Percentiles rank a stretch among this genome's conserved stretches.
Conservation (phyloP, 139 green algal genomes). For the Chlamydomonas incerta region DNA sequence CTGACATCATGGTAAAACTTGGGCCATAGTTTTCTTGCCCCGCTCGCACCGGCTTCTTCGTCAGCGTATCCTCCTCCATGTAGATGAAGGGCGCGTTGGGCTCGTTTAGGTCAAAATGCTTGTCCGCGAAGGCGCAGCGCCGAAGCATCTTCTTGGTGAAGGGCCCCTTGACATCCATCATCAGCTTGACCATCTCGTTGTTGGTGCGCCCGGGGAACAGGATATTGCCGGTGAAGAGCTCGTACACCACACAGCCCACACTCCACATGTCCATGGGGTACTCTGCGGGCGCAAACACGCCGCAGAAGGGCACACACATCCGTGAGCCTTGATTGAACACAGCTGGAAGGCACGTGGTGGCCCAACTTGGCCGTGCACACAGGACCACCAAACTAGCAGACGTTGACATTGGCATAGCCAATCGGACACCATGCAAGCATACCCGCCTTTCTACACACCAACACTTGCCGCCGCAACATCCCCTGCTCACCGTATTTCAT, state of each 20-base stretch:
- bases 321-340: too few relatives aligned
- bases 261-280: slow-evolving; percentile 97
- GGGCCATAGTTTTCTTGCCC: too few relatives aligned
- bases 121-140: slow-evolving; percentile 62
- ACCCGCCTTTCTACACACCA: neutral
- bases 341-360: too few relatives aligned
- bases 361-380: too few relatives aligned
- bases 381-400: too few relatives aligned
- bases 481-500: slow-evolving; percentile 87
- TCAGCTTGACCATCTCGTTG: slow-evolving; percentile 98
- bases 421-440: too few relatives aligned
- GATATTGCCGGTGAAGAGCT: slow-evolving; percentile 97
- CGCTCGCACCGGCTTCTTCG: slow-evolving; percentile 67
- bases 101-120: slow-evolving; percentile 89
- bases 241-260: slow-evolving; percentile 95
- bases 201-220: slow-evolving; percentile 95
- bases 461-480: neutral
- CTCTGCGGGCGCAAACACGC: slow-evolving; percentile 66
- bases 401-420: too few relatives aligned
- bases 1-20: too few relatives aligned
- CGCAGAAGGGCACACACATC: too few relatives aligned
- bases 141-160: slow-evolving; percentile 96
- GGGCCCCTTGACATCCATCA: slow-evolving; percentile 96
- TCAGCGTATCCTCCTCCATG: slow-evolving; percentile 85
- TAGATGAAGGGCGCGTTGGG: slow-evolving; percentile 79